phyloP scores from a whole-genome alignment of 2,329 filamentous ascomycete genomes.

The Fusarium solani-melongenae region DNA sequence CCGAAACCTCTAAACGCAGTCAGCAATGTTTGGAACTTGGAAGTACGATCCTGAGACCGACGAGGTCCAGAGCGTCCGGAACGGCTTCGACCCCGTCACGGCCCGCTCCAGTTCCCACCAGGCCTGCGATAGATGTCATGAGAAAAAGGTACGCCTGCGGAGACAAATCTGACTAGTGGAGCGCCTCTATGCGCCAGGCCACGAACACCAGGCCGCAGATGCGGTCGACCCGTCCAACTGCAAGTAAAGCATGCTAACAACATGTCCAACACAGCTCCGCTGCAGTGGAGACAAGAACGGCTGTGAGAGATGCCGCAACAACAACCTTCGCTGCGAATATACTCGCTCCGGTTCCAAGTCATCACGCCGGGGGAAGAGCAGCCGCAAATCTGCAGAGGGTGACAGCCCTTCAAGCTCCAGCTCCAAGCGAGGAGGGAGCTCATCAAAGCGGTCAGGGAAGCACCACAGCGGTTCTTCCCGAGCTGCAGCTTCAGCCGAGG shows the following conservation, averaged over 20 bases:
- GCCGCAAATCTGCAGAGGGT: conserved; percentile 36
- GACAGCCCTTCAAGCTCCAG: conserved; percentile 33
- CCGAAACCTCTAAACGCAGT: neutral
- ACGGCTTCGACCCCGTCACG: conserved; percentile 51
- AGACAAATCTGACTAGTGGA: neutral
- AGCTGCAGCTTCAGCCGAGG: conserved; percentile 25
- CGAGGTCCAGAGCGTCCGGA: conserved; percentile 51
- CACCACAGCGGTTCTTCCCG: conserved; percentile 35
- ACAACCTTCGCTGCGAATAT: conserved; percentile 49
- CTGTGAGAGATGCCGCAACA: conserved; percentile 49
- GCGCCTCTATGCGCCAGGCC: neutral
- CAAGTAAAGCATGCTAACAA: conserved; percentile 18
- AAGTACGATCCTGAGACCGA: conserved; percentile 53
- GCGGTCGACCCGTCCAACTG: neutral
- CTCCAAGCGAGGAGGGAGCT: conserved; percentile 32
- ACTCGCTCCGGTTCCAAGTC: conserved; percentile 48
- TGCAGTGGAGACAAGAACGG: conserved; percentile 53
- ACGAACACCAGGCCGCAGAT: neutral
- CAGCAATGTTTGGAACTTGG: conserved; percentile 52
- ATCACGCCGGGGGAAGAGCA: conserved; percentile 44
- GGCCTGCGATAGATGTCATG: conserved; percentile 53
- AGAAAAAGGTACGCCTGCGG: conserved; percentile 49
- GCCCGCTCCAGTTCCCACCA: conserved; percentile 53
- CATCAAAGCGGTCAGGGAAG: conserved; percentile 37
- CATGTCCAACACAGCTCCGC: conserved; percentile 44